Base-by-base conservation (phyloP, 1,139 yeast species). In the Yamadazyma dendronema region DNA sequence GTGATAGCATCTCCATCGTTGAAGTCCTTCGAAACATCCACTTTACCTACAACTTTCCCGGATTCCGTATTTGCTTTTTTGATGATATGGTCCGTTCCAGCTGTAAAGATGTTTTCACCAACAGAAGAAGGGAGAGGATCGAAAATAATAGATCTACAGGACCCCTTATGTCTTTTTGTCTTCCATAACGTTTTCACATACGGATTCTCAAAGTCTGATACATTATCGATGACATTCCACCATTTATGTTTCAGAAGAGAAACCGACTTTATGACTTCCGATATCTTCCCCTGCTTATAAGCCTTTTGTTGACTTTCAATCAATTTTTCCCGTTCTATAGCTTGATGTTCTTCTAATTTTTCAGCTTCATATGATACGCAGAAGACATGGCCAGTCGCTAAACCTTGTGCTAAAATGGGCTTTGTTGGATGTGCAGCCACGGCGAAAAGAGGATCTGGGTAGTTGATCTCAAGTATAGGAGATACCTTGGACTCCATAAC, bases 151-250 rank as follows among this genome's bases (percentile, higher is more conserved):
- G 84, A 79, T 31, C 98, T 65, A 45, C 95, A 87, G 42, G 96
- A 84, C 1, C 90, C 92, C 59, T 88, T 88, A 57, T 92, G 97
- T 53, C 97, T 74, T 53, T 79, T 86, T 0, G 97, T 89, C 41
- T 83, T 77, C 97, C 97, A 92, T 28, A 69, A 45, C n/a, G 67
- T 54, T 3, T 57, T 59, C 3, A 77, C 56, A 3, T 57, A 54
- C 4, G 52, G 56, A 5, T 53, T 49, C 1, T 54, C 28, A n/a
- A 21, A 13, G 3, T 36, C 61, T 2, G 61, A 58, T 22, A 55
- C 57, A 46, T 73, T 75, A 4, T 57, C 54, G 2, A 65, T 62
- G 3, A 71, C 66, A 3, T 64, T 59, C 84, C 84, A 79, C 65
- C 77, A 66, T 42, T 69, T 70, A 31, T 59, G 59, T 38, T 64